Evolutionary conservation across 2,329 filamentous ascomycete genomes (phyloP).

Genomic region (Aureobasidium sp.): DNA sequence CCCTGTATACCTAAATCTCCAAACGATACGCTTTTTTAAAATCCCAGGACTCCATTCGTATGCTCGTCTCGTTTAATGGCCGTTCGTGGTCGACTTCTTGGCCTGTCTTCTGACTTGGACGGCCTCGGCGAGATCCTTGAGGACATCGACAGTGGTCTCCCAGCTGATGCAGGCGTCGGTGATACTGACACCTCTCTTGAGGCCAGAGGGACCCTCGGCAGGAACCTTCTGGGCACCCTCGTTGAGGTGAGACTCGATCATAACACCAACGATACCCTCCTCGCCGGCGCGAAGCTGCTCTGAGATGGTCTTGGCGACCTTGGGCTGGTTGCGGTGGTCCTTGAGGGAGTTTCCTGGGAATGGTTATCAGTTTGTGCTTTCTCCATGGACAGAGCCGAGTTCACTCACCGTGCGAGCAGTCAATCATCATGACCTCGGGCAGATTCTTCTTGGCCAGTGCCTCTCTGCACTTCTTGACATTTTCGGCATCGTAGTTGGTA

Average conservation of each 20-base stretch:
- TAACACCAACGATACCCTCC: conserved; percentile 84
- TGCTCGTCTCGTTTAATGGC: conserved; percentile 16
- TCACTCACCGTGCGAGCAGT: conserved; percentile 83
- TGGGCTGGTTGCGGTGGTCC: conserved; percentile 93
- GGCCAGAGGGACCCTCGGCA: conserved; percentile 63
- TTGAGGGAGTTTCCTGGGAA: conserved; percentile 82
- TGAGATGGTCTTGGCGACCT: conserved; percentile 72
- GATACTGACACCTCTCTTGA: conserved; percentile 88
- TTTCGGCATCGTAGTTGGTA: conserved; percentile 87
- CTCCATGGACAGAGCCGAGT: not conserved
- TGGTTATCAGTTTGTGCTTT: conserved; percentile 17
- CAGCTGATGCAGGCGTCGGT: conserved; percentile 95
- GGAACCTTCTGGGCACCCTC: conserved; percentile 75
- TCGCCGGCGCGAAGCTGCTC: conserved; percentile 85
- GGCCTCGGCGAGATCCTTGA: conserved; percentile 79
- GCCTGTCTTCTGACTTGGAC: conserved; percentile 63
- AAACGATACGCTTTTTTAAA: conserved; percentile 8
- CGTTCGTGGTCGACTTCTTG: conserved; percentile 21
- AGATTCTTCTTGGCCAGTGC: conserved; percentile 73
- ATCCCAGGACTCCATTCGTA: conserved; percentile 7
- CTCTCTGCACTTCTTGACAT: conserved; percentile 70
- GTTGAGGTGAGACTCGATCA: conserved; percentile 98
- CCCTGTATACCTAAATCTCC: conserved; percentile 6
- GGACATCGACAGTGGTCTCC: conserved; percentile 71
- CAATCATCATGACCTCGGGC: conserved; percentile 88